phyloP scores from a whole-genome alignment of 495 filamentous ascomycete genomes.

The Neurospora sublineolata region DNA sequence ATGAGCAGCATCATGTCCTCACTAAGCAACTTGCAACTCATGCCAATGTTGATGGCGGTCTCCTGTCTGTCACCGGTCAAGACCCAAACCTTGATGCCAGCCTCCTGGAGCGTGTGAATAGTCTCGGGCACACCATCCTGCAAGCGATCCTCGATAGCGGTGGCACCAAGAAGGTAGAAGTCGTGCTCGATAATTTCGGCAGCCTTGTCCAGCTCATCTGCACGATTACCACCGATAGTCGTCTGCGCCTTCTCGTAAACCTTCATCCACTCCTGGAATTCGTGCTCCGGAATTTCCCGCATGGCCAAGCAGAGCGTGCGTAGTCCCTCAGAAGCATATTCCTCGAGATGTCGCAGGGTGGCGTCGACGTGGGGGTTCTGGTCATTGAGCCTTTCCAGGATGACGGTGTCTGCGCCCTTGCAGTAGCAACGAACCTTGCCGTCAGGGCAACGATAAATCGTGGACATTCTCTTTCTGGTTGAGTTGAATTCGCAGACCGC shows the following conservation, averaged over 20 bases:
- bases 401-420: constrained; percentile 97
- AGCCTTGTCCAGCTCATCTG: constrained; percentile 94
- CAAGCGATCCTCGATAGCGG: constrained; percentile 92
- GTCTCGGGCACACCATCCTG: constrained; percentile 98
- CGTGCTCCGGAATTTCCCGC: constrained; percentile 84
- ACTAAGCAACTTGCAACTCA: constrained; percentile 97
- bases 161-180: constrained; percentile 84
- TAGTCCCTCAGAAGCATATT: constrained; percentile 93
- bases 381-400: constrained; percentile 73
- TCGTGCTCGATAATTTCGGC: constrained; percentile 90
- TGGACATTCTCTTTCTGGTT: constrained; percentile 94
- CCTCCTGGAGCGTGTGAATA: constrained; percentile 92
- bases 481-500: constrained; percentile 99
- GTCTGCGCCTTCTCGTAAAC: constrained; percentile 85
- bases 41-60: constrained; percentile 98
- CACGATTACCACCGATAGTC: constrained; percentile 82
- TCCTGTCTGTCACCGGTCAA: constrained; percentile 96
- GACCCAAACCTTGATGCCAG: constrained; percentile 98
- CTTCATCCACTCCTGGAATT: constrained; percentile 78
- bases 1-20: constrained; percentile 98
- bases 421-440: constrained; percentile 87
- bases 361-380: constrained; percentile 73
- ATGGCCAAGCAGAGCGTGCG: constrained; percentile 91
- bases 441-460: constrained; percentile 92
- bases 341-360: constrained; percentile 88